Evolutionary conservation across 495 filamentous ascomycete genomes (phyloP).

Genomic region (Aspergillus nidulans): DNA sequence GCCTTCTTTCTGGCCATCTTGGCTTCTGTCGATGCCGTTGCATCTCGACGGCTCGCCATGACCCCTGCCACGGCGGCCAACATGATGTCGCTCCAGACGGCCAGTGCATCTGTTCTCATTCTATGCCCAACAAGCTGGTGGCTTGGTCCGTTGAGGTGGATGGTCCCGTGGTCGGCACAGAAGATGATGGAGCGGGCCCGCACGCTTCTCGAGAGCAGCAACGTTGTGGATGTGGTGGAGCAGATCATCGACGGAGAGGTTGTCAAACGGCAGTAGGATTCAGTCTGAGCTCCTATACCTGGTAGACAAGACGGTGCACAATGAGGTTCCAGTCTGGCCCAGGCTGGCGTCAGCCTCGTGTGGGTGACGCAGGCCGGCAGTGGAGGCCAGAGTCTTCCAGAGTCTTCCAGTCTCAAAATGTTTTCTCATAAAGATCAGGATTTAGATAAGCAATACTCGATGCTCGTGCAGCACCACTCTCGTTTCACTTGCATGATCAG

Average conservation of each 20-base stretch:
- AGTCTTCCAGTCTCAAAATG: too few relatives aligned
- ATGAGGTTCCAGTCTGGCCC: too few relatives aligned
- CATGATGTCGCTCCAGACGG: slow-evolving; percentile 11
- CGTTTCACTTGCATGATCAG: too few relatives aligned
- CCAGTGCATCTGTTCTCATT: neutral
- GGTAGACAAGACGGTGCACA: too few relatives aligned
- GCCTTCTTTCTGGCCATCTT: slow-evolving; percentile 10
- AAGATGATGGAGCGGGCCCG: neutral
- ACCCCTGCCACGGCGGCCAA: neutral
- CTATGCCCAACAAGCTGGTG: slow-evolving; percentile 6
- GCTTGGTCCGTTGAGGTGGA: slow-evolving; percentile 9
- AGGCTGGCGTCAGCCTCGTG: too few relatives aligned
- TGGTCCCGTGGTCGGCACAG: neutral
- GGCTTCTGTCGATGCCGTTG: slow-evolving; percentile 6
- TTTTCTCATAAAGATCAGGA: too few relatives aligned
- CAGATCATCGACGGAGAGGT: slow-evolving; percentile 2
- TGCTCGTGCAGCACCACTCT: too few relatives aligned
- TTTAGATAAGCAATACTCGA: too few relatives aligned
- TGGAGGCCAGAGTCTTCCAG: too few relatives aligned
- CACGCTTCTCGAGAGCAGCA: neutral
- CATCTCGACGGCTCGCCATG: slow-evolving; percentile 1
- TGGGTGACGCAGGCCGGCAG: too few relatives aligned
- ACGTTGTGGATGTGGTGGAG: slow-evolving; percentile 2
- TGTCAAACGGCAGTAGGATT: slow-evolving; percentile 8
- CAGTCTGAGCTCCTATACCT: too few relatives aligned